phyloP scores from a whole-genome alignment of 2,329 filamentous ascomycete species.

The Aspergillus pseudoglaucus region DNA sequence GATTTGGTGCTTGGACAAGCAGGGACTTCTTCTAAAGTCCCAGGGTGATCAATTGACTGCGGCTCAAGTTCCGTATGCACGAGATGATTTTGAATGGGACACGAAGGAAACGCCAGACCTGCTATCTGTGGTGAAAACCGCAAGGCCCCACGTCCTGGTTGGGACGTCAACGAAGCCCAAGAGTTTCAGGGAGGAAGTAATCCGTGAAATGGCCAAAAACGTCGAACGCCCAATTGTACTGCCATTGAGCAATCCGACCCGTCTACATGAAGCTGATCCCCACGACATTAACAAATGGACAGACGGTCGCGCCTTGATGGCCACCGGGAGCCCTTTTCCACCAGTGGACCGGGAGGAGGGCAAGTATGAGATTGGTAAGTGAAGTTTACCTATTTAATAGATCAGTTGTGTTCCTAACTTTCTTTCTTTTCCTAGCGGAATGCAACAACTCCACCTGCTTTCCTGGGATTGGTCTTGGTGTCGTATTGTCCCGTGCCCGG shows the following conservation, averaged over 20 bases:
- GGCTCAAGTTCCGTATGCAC: conserved; percentile 63
- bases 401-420: background rate
- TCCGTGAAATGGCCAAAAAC: conserved; percentile 69
- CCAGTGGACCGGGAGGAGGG: conserved; percentile 58
- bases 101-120: conserved; percentile 53
- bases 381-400: background rate
- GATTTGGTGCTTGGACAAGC: conserved; percentile 80
- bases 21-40: conserved; percentile 63
- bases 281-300: conserved; percentile 74
- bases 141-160: conserved; percentile 74
- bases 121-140: conserved; percentile 58
- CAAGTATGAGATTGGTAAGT: conserved; percentile 49
- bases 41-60: conserved; percentile 55
- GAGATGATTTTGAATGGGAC: conserved; percentile 57
- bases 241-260: conserved; percentile 78
- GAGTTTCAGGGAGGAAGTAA: conserved; percentile 67
- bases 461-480: conserved; percentile 76
- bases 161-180: conserved; percentile 75
- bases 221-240: conserved; percentile 69
- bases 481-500: conserved; percentile 61
- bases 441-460: conserved; percentile 87
- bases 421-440: conserved; percentile 52
- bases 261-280: conserved; percentile 74
- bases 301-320: conserved; percentile 66
- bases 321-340: conserved; percentile 76